A percentile compares a stretch with the other conserved stretches of the same genome.
Conservation (phyloP, 2,329 filamentous ascomycete species). For the Monosporascus ibericus region DNA sequence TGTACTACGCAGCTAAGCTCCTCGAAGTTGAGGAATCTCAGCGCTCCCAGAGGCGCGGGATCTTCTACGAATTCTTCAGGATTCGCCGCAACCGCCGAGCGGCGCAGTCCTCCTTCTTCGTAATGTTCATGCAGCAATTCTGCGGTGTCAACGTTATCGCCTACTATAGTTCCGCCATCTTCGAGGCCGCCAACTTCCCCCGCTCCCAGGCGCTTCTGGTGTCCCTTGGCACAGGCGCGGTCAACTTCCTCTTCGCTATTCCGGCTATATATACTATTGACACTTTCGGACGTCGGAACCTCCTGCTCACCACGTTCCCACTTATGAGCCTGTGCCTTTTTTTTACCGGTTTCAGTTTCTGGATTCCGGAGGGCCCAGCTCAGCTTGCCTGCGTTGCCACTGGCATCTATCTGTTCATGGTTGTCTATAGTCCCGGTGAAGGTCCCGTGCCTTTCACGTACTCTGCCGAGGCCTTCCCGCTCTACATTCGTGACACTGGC, state of each 20-base stretch:
- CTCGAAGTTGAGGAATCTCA: conserved; percentile 43
- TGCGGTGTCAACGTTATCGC: conserved; percentile 47
- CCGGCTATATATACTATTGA: conserved; percentile 63
- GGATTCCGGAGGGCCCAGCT: conserved; percentile 25
- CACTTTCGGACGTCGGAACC: conserved; percentile 55
- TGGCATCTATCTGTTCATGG: conserved; percentile 60
- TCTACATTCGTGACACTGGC: conserved; percentile 53
- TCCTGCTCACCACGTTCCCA: conserved; percentile 61
- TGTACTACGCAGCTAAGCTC: conserved; percentile 32
- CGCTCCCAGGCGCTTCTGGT: conserved; percentile 33
- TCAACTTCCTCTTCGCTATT: conserved; percentile 62
- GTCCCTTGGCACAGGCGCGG: conserved; percentile 40
- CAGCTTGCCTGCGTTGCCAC: conserved; percentile 50
- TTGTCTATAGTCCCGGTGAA: conserved; percentile 24
- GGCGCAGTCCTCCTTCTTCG: conserved; percentile 58
- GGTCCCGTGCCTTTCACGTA: conserved; percentile 55
- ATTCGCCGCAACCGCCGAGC: conserved; percentile 54
- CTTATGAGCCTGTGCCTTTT: conserved; percentile 56
- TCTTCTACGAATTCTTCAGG: conserved; percentile 43
- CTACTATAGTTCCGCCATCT: conserved; percentile 43
- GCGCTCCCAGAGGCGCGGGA: not conserved
- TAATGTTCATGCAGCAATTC: conserved; percentile 63
- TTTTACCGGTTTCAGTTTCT: conserved; percentile 25
- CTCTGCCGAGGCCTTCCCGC: conserved; percentile 58
- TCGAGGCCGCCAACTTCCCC: conserved; percentile 34